A percentile compares a stretch with the other conserved stretches of the same genome.
phyloP scores from a whole-genome alignment of 2,329 filamentous ascomycete species.

The Fusarium guadeloupense region DNA sequence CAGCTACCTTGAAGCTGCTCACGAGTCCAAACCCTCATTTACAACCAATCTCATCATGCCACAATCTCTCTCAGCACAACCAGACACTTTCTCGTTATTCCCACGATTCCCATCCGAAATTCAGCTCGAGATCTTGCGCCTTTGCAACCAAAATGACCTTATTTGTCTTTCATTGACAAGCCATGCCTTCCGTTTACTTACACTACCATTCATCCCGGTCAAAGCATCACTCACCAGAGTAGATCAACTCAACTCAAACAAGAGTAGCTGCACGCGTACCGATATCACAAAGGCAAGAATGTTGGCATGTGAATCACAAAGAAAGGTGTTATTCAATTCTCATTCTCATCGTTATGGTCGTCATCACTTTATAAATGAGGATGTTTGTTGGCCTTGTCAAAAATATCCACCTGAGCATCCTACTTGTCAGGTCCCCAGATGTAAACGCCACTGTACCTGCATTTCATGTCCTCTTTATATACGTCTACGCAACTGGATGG shows the following conservation, averaged over 20 bases:
- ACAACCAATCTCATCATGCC: neutral
- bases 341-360: neutral
- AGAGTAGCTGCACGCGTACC: too few species aligned
- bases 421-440: neutral
- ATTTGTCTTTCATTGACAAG: constrained; percentile 13
- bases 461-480: constrained; percentile 14
- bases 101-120: constrained; percentile 7
- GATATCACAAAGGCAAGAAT: too few species aligned
- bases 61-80: neutral
- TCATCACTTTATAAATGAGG: accelerated
- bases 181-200: neutral
- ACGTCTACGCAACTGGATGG: constrained; percentile 14
- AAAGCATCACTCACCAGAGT: constrained; percentile 3
- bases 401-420: neutral
- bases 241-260: constrained; percentile 1
- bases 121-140: neutral
- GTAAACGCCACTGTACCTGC: constrained; percentile 14
- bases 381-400: neutral
- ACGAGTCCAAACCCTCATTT: too few species aligned
- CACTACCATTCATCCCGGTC: neutral
- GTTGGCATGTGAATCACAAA: too few species aligned
- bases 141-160: neutral
- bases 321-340: accelerated
- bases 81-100: neutral
- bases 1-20: too few species aligned